These are phyloP conservation scores for Auxenochlorella pyrenoidosa DNA, from an alignment of 139 green algal species.

Conservation along the genomic window DNA sequence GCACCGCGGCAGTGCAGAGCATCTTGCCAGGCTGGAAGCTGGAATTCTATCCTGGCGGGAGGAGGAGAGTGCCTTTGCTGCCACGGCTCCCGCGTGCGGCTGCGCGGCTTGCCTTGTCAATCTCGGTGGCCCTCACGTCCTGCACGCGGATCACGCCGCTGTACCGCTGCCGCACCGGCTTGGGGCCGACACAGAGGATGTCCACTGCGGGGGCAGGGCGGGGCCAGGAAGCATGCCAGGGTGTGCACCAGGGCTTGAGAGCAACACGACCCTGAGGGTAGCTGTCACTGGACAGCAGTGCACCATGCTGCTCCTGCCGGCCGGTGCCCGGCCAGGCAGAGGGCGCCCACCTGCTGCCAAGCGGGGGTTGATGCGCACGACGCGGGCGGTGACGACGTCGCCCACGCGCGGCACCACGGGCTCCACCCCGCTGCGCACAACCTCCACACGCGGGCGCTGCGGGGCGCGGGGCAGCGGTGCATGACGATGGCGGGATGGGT, in stretches of 20 bases:
- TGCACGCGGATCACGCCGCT: slow-evolving; percentile 78
- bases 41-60: background rate
- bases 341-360: slow-evolving; percentile 34
- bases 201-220: slow-evolving; percentile 24
- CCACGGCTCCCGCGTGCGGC: too few species aligned
- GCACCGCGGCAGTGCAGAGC: background rate
- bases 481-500: background rate
- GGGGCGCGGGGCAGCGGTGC: background rate
- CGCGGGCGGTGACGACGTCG: slow-evolving; percentile 51
- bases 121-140: slow-evolving; percentile 85
- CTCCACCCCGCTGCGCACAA: slow-evolving; percentile 32
- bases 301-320: background rate
- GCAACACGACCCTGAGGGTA: background rate
- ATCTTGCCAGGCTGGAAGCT: background rate
- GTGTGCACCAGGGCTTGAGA: too few species aligned
- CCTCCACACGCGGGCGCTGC: slow-evolving; percentile 45
- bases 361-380: slow-evolving; percentile 56
- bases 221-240: background rate
- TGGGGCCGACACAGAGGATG: slow-evolving; percentile 74
- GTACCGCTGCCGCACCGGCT: slow-evolving; percentile 69
- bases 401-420: slow-evolving; percentile 53
- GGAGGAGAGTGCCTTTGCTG: too few species aligned
- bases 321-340: background rate
- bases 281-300: background rate
- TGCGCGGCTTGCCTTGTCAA: slow-evolving; percentile 71